Evolutionary conservation across 495 filamentous ascomycete genomes (phyloP).

Genomic region (Penicillium longicatenatum): DNA sequence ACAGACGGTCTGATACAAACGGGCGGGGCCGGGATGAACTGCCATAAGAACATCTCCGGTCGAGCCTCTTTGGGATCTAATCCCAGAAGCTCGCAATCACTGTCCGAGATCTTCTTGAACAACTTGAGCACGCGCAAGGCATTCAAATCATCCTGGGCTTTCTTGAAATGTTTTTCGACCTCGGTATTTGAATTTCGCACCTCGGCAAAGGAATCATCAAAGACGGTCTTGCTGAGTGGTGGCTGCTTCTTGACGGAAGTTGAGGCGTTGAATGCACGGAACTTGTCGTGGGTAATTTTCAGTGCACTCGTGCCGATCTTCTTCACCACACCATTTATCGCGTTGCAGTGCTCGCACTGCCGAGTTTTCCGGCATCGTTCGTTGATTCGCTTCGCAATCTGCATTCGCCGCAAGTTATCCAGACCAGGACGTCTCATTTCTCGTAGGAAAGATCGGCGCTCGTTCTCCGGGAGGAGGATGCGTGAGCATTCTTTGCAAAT

Average conservation of each 20-base stretch:
- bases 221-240: slow-evolving; percentile 75
- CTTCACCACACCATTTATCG: slow-evolving; percentile 84
- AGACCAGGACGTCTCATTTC: slow-evolving; percentile 78
- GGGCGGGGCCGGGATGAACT: slow-evolving; percentile 90
- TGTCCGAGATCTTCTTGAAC: slow-evolving; percentile 81
- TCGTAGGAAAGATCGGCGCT: slow-evolving; percentile 70
- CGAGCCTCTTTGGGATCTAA: slow-evolving; percentile 83
- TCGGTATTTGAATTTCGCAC: slow-evolving; percentile 74
- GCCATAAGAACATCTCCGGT: slow-evolving; percentile 98
- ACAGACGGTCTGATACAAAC: slow-evolving; percentile 94
- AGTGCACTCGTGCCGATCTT: slow-evolving; percentile 76
- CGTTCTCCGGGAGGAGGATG: slow-evolving; percentile 75
- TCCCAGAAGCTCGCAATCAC: slow-evolving; percentile 88
- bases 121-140: slow-evolving; percentile 85
- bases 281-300: slow-evolving; percentile 94
- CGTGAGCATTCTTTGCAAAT: slow-evolving; percentile 80
- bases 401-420: slow-evolving; percentile 78
- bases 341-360: slow-evolving; percentile 71
- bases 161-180: slow-evolving; percentile 85
- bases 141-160: slow-evolving; percentile 92
- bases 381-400: slow-evolving; percentile 83
- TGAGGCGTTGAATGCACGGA: slow-evolving; percentile 80
- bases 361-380: slow-evolving; percentile 85
- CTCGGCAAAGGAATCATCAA: slow-evolving; percentile 79
- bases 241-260: slow-evolving; percentile 79